Conservation (phyloP, 2,329 filamentous ascomycete species). For the Fusarium sp. region DNA sequence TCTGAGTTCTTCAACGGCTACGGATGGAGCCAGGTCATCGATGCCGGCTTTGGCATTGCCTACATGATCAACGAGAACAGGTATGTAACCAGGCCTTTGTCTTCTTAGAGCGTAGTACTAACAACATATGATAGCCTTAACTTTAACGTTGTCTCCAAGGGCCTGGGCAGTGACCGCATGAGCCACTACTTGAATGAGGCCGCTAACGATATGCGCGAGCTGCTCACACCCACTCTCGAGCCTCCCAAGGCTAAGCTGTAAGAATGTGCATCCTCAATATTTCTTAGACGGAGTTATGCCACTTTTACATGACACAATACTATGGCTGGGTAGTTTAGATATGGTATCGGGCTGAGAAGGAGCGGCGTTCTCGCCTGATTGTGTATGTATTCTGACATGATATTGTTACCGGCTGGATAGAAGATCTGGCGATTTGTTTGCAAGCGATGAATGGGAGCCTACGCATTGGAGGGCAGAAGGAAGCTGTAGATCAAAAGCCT, state of each 20-base stretch:
- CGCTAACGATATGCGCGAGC: constrained; percentile 86
- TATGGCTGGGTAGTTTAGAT: neutral
- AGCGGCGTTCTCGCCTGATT: constrained; percentile 2
- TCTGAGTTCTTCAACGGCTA: constrained; percentile 99
- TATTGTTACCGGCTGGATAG: constrained; percentile 5
- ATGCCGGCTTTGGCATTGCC: constrained; percentile 95
- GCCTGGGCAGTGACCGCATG: constrained; percentile 90
- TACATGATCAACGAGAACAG: constrained; percentile 99
- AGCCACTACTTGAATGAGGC: constrained; percentile 96
- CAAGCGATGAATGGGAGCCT: neutral
- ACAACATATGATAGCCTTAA: constrained; percentile 74
- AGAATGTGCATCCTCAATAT: constrained; percentile 19
- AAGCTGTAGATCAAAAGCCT: neutral
- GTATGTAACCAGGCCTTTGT: constrained; percentile 57
- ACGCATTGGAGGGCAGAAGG: neutral
- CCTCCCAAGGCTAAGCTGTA: constrained; percentile 90
- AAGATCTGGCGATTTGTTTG: constrained; percentile 9
- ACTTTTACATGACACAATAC: neutral
- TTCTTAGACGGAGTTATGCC: constrained; percentile 10
- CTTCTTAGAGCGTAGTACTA: constrained; percentile 3
- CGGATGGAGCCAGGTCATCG: constrained; percentile 97
- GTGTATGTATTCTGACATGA: constrained; percentile 23
- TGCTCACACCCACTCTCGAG: constrained; percentile 85
- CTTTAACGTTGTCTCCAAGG: constrained; percentile 98
- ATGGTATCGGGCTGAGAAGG: neutral